Percentiles rank a stretch among this genome's conserved stretches.
Evolutionary conservation across 2,329 filamentous ascomycete genomes (phyloP).

Genomic region (Zasmidium angulare): DNA sequence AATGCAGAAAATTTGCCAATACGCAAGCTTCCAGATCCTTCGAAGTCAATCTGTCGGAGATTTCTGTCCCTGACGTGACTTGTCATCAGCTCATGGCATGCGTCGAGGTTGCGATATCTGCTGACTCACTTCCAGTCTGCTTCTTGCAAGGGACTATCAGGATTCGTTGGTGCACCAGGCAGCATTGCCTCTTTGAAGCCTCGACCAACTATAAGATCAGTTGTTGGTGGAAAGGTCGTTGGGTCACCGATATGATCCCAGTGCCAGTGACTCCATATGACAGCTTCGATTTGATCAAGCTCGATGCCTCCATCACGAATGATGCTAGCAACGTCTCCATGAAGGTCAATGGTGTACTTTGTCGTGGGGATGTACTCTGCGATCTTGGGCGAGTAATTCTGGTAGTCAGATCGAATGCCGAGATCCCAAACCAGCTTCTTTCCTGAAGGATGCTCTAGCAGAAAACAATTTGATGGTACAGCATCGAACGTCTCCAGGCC

Average conservation of each 20-base stretch:
- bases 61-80: slow-evolving; percentile 52
- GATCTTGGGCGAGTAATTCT: slow-evolving; percentile 31
- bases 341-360: slow-evolving; percentile 32
- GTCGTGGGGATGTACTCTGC: slow-evolving; percentile 30
- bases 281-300: slow-evolving; percentile 30
- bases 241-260: slow-evolving; percentile 43
- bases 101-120: neutral
- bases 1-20: slow-evolving; percentile 46
- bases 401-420: slow-evolving; percentile 41
- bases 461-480: slow-evolving; percentile 24
- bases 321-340: slow-evolving; percentile 41
- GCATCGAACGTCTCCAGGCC: slow-evolving; percentile 1
- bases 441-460: slow-evolving; percentile 43
- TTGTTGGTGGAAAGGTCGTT: slow-evolving; percentile 39
- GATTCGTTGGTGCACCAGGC: slow-evolving; percentile 43
- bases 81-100: slow-evolving; percentile 14
- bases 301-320: slow-evolving; percentile 32
- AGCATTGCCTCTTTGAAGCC: slow-evolving; percentile 40
- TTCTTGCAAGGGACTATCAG: slow-evolving; percentile 36
- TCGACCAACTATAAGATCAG: slow-evolving; percentile 44
- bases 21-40: slow-evolving; percentile 28
- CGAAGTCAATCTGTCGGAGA: slow-evolving; percentile 35
- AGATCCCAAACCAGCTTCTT: slow-evolving; percentile 43
- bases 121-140: slow-evolving; percentile 45
- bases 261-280: slow-evolving; percentile 36